Base-by-base conservation (phyloP, 495 filamentous ascomycete genomes). In the Cercophora scortea region DNA sequence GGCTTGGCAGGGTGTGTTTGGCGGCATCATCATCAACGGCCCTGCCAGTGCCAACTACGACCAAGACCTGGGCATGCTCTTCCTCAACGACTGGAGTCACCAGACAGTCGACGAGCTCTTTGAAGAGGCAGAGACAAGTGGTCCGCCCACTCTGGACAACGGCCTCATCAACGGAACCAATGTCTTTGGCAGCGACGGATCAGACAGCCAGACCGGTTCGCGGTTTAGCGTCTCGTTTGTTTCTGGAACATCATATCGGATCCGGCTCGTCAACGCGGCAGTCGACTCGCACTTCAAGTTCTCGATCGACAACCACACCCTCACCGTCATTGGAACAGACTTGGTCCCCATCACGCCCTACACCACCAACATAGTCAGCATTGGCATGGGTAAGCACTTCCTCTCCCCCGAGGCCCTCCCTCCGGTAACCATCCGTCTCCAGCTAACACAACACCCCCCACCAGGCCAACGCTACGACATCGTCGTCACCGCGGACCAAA, bases 401-500 rank as follows among this genome's bases (percentile, higher is more conserved):
- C 25, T 5, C 25, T 5, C 5, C 25, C 25, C 25, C 25, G 2
- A 25, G 25, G 25, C 25, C 25, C 25, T 25, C 25, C 25, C 25
- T 25, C 25, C 25, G 25, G 2, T 25, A 5, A 5, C 25, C 25
- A 25, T 25, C 25, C n/a, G 5, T 25, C 25, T 5, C 25, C 25
- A 25, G 25, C 25, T 25, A 25, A 25, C 25, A 25, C 25, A 25
- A 25, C 25, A 25, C 25, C 25, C 25, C 25, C 25, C 25, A 5
- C 5, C 25, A 25, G 25, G 25, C 6, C 80, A 87, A 62, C 72
- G 83, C 32, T 85, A 84, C 63, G 75, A 85, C 55, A 62, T 86
- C n/a, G 72, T 87, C 47, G 71, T 86, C 18, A 72, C 71, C 35
- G 82, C 81, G 6, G 71, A 79, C 45, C 70, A 79, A 65, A 75